A percentile compares a stretch with the other conserved stretches of the same genome.
Conservation (phyloP, 2,329 filamentous ascomycete genomes). For the Neofusicoccum parvum region DNA sequence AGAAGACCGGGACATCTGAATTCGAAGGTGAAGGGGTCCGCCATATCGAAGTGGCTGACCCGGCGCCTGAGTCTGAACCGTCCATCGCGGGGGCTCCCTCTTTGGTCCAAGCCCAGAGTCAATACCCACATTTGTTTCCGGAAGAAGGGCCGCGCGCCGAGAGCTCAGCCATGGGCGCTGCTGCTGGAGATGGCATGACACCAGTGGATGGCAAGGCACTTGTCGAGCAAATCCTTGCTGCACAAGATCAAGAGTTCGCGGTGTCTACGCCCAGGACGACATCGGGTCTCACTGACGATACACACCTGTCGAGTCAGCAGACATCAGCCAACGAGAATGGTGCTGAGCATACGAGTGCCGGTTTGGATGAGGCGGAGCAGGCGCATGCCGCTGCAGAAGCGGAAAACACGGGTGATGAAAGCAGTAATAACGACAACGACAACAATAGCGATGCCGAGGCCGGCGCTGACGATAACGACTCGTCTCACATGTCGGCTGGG, state of each 20-base stretch:
- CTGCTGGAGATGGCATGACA: neutral
- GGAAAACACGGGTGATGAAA: conserved; percentile 13
- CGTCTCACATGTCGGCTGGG: conserved; percentile 1
- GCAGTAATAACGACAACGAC: conserved; percentile 11
- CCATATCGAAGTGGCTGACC: conserved; percentile 11
- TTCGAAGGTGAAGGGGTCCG: neutral
- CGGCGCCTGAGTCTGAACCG: neutral
- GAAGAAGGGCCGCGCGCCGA: conserved; percentile 11
- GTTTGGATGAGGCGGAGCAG: neutral
- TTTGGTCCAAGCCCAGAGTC: neutral
- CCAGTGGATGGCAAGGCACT: neutral
- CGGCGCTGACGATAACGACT: conserved; percentile 12
- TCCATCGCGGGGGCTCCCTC: neutral
- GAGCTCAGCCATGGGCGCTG: conserved; percentile 20
- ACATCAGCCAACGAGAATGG: neutral
- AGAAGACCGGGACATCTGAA: neutral
- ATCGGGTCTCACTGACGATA: neutral
- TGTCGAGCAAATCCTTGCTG: neutral
- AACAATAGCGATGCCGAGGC: conserved; percentile 12
- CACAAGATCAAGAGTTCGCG: neutral
- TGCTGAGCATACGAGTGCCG: neutral
- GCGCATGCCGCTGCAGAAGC: conserved; percentile 1
- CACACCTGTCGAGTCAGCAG: neutral
- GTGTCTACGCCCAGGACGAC: neutral
- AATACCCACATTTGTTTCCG: conserved; percentile 9